Evolutionary conservation across 2,329 filamentous ascomycete genomes (phyloP).

Genomic region (Xylariaceae sp.): DNA sequence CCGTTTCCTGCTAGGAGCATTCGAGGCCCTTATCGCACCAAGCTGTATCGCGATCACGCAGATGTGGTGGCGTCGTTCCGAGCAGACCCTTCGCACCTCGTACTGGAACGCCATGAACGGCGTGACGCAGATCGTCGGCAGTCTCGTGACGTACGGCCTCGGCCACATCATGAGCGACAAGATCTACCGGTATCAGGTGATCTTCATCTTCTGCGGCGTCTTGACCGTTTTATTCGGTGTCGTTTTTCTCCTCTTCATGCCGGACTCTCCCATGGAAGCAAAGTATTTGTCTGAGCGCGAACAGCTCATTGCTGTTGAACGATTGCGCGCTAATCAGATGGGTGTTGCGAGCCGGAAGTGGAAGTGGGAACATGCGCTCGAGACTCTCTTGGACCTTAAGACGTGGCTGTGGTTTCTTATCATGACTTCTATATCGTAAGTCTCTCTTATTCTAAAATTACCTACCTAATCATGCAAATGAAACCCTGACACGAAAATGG

Average conservation of each 20-base stretch:
- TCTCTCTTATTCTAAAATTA: slow-evolving; percentile 64
- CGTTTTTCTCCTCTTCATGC: slow-evolving; percentile 63
- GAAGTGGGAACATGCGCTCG: slow-evolving; percentile 70
- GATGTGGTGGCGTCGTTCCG: slow-evolving; percentile 60
- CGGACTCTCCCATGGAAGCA: slow-evolving; percentile 67
- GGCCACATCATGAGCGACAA: slow-evolving; percentile 53
- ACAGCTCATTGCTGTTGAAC: slow-evolving; percentile 70
- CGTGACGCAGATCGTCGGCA: slow-evolving; percentile 61
- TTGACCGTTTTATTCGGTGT: slow-evolving; percentile 59
- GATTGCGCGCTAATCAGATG: slow-evolving; percentile 76
- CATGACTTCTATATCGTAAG: slow-evolving; percentile 62
- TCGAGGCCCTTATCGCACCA: slow-evolving; percentile 58
- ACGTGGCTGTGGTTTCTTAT: slow-evolving; percentile 68
- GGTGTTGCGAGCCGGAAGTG: slow-evolving; percentile 75
- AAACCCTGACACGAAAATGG: slow-evolving; percentile 1
- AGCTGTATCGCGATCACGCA: slow-evolving; percentile 60
- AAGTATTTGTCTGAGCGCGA: slow-evolving; percentile 70
- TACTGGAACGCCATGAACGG: slow-evolving; percentile 65
- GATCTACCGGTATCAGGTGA: slow-evolving; percentile 59
- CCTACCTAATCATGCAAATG: slow-evolving; percentile 35
- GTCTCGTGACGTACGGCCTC: slow-evolving; percentile 59
- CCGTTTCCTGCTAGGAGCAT: slow-evolving; percentile 54
- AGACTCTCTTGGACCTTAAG: slow-evolving; percentile 51
- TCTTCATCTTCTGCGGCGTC: slow-evolving; percentile 56
- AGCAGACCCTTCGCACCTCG: slow-evolving; percentile 57